Evolutionary conservation across 306 rosid genomes (phyloP), one percentile per base, ranked within the genome.

Genomic region (Prunus fruticosa): DNA sequence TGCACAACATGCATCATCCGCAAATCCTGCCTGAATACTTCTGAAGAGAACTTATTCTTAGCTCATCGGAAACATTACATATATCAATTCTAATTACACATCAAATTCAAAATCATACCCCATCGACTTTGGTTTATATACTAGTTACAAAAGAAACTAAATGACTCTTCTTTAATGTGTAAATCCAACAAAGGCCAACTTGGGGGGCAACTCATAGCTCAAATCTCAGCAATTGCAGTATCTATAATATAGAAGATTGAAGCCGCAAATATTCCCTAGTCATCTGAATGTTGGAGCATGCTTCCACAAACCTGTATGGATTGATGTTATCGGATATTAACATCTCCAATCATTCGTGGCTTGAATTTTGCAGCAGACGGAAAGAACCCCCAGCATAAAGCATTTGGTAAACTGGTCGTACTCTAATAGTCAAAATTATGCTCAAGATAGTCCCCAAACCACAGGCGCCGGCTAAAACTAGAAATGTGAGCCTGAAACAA

Each of bases 401-500:
- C 96, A 86, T 87, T 79, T 84, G 86, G 83, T 92, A 92, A 28
- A 92, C 96, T 2, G 94, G 93, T 23, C 88, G 79, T 23, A 88
- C 81, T 86, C 97, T 78, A 72, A 88, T 13, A 8, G 97, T 88
- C 82, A 93, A 81, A 80, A 89, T 84, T 68, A 86, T 28, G 75
- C 91, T 82, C 78, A 93, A 72, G 80, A 90, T 79, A 46, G 94
- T 73, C 69, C 91, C 97, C 43, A 90, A 77, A 38, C 93, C 94
- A 47, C 91, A 87, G 6, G 73, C 82, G 3, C 88, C 85, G 2
- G 97, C 90, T 68, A 93, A 84, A 72, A 88, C 78, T 57, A 88
- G 82, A 87, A 93, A 93, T 23, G 96, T 91, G 63, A 82, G 54
- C 83, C 97, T 82, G 86, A 88, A 91, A 85, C 98, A 94, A 73